phyloP scores from a whole-genome alignment of 495 filamentous ascomycete species.

The Neurospora cerealis region DNA sequence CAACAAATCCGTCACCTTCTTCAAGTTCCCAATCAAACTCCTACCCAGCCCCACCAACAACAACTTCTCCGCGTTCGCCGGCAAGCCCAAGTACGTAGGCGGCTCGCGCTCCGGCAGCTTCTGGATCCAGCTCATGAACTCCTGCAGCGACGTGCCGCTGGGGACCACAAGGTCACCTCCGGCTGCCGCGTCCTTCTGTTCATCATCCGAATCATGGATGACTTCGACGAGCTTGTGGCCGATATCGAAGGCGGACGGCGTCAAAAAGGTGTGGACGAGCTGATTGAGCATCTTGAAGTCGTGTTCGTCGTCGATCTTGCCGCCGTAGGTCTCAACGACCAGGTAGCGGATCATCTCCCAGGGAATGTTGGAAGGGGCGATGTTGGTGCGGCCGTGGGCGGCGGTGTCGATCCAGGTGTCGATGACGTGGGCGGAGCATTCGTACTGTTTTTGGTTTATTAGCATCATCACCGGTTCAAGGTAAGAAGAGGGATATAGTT shows the following conservation, averaged over 20 bases:
- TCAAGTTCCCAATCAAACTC: constrained; percentile 76
- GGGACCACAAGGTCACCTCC: constrained; percentile 60
- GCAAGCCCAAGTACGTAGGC: constrained; percentile 91
- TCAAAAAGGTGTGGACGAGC: constrained; percentile 70
- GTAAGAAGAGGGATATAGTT: neutral
- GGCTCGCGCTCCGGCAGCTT: constrained; percentile 88
- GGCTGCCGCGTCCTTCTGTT: neutral
- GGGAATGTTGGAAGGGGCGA: constrained; percentile 84
- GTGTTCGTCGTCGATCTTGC: constrained; percentile 89
- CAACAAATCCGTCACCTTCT: constrained; percentile 69
- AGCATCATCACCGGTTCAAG: neutral
- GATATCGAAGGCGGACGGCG: constrained; percentile 79
- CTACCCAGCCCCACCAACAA: constrained; percentile 80
- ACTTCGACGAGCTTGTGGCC: constrained; percentile 68
- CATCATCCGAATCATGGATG: constrained; percentile 27
- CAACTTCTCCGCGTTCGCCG: constrained; percentile 94
- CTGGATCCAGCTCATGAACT: constrained; percentile 90
- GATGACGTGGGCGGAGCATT: constrained; percentile 92
- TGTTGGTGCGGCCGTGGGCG: constrained; percentile 76
- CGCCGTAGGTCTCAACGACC: constrained; percentile 88
- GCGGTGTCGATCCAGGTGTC: constrained; percentile 87
- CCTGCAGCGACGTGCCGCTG: constrained; percentile 64
- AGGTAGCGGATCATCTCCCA: constrained; percentile 96
- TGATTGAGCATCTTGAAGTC: constrained; percentile 65
- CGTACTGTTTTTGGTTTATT: constrained; percentile 51